A percentile compares a stretch with the other conserved stretches of the same genome.
Conservation (phyloP, 441 rosid genomes). For the Viola pubescens region DNA sequence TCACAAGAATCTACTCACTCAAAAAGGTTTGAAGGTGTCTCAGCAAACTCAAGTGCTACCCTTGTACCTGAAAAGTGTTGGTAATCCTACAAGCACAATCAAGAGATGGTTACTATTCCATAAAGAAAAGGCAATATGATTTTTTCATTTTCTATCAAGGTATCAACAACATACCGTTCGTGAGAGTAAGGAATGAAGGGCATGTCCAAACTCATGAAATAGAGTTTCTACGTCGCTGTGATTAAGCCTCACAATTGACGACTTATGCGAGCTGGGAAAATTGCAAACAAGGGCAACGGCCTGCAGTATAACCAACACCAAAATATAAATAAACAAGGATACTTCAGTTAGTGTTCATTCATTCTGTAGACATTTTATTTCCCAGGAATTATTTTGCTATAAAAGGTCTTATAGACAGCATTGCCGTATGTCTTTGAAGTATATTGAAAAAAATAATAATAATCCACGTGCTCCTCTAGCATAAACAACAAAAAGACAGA, state of each 20-base stretch:
- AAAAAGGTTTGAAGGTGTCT: conserved; percentile 87
- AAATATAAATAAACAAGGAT: neutral
- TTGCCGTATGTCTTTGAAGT: too few relatives aligned
- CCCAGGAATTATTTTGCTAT: too few relatives aligned
- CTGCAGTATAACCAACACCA: conserved; percentile 35
- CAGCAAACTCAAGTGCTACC: conserved; percentile 91
- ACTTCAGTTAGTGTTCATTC: neutral
- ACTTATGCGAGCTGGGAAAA: conserved; percentile 44
- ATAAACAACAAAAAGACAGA: too few relatives aligned
- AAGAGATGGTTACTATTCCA: neutral
- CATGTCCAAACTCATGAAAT: conserved; percentile 97
- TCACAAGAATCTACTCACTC: conserved; percentile 58
- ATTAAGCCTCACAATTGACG: conserved; percentile 62
- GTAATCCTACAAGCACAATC: conserved; percentile 54
- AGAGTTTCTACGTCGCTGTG: conserved; percentile 87
- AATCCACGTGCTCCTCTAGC: too few relatives aligned
- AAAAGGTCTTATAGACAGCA: too few relatives aligned
- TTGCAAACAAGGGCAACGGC: conserved; percentile 90
- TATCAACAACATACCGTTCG: conserved; percentile 58
- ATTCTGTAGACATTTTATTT: too few relatives aligned
- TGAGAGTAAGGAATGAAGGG: conserved; percentile 87
- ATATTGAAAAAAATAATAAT: too few relatives aligned
- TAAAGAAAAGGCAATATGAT: conserved; percentile 1
- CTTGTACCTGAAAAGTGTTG: conserved; percentile 97
- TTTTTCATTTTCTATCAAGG: conserved; percentile 5